Conservation (phyloP, 768 basidiomycete genomes). For the Pulveroboletus sp. region DNA sequence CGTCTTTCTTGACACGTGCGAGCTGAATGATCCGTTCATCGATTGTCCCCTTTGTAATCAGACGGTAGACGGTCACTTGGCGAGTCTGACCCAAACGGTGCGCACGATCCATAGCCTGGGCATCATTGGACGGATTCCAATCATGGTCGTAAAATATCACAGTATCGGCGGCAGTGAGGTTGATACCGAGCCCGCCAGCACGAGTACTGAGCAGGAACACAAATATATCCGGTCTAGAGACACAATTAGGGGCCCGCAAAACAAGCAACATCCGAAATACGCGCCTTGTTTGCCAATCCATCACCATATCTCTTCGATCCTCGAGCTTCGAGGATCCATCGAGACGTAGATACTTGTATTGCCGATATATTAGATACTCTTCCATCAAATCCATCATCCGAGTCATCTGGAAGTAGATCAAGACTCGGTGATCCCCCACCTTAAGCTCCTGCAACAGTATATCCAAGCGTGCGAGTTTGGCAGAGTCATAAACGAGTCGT, state of each 20-base stretch:
- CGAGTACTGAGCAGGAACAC: slow-evolving; percentile 91
- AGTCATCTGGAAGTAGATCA: slow-evolving; percentile 99
- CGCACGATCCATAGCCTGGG: slow-evolving; percentile 97
- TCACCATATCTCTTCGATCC: slow-evolving; percentile 98
- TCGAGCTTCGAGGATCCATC: slow-evolving; percentile 94
- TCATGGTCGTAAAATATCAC: slow-evolving; percentile 25
- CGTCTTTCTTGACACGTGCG: slow-evolving; percentile 96
- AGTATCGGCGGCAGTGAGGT: slow-evolving; percentile 67
- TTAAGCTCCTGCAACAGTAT: slow-evolving; percentile 88
- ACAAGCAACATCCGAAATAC: slow-evolving; percentile 15
- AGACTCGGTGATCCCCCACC: slow-evolving; percentile 84
- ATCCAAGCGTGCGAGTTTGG: slow-evolving; percentile 90
- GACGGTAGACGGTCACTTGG: slow-evolving; percentile 93
- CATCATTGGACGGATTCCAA: slow-evolving; percentile 89
- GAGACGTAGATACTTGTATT: slow-evolving; percentile 89
- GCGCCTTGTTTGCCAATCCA: slow-evolving; percentile 96
- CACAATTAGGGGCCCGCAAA: not conserved
- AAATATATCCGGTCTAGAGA: slow-evolving; percentile 73
- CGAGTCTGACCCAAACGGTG: slow-evolving; percentile 95
- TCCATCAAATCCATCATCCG: slow-evolving; percentile 99
- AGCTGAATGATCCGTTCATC: slow-evolving; percentile 97
- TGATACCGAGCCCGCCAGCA: slow-evolving; percentile 96
- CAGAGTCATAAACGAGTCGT: slow-evolving; percentile 92
- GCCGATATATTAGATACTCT: slow-evolving; percentile 94
- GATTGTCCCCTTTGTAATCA: slow-evolving; percentile 91